phyloP scores from a whole-genome alignment of 345 rosid species.

The Pistacia integerrima region DNA sequence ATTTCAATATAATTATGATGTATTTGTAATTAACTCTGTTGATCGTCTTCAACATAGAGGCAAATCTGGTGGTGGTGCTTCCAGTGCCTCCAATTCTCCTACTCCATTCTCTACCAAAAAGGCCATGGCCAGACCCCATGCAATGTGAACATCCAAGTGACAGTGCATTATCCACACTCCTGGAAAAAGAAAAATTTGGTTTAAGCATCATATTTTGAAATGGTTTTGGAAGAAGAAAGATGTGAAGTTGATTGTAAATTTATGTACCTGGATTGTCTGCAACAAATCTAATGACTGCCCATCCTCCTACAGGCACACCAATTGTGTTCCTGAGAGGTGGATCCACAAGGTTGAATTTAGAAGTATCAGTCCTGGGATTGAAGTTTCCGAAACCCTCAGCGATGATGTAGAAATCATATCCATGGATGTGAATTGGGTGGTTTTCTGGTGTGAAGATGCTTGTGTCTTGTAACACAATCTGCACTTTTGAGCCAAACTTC shows the following conservation, averaged over 20 bases:
- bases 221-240: background rate
- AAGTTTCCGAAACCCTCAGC: slow-evolving; percentile 93
- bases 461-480: slow-evolving; percentile 81
- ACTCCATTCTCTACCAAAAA: slow-evolving; percentile 80
- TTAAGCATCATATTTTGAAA: background rate
- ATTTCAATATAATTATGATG: slow-evolving; percentile 1
- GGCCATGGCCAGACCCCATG: slow-evolving; percentile 88
- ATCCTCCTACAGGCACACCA: slow-evolving; percentile 74
- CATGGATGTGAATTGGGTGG: slow-evolving; percentile 94
- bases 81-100: slow-evolving; percentile 55
- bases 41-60: slow-evolving; percentile 51
- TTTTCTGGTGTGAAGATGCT: slow-evolving; percentile 82
- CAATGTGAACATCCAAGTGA: slow-evolving; percentile 89
- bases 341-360: slow-evolving; percentile 83
- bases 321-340: slow-evolving; percentile 92
- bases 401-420: slow-evolving; percentile 86
- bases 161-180: slow-evolving; percentile 97
- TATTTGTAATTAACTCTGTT: background rate
- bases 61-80: slow-evolving; percentile 71
- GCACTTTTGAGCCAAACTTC: slow-evolving; percentile 73
- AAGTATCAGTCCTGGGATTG: slow-evolving; percentile 56
- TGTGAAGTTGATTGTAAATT: too few relatives aligned
- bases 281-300: slow-evolving; percentile 93
- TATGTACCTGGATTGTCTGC: slow-evolving; percentile 90
- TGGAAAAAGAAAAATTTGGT: slow-evolving; percentile 12